Percentiles rank a stretch among this genome's conserved stretches.
phyloP scores from a whole-genome alignment of 2,329 filamentous ascomycete genomes.

The Fusarium transvaalense region DNA sequence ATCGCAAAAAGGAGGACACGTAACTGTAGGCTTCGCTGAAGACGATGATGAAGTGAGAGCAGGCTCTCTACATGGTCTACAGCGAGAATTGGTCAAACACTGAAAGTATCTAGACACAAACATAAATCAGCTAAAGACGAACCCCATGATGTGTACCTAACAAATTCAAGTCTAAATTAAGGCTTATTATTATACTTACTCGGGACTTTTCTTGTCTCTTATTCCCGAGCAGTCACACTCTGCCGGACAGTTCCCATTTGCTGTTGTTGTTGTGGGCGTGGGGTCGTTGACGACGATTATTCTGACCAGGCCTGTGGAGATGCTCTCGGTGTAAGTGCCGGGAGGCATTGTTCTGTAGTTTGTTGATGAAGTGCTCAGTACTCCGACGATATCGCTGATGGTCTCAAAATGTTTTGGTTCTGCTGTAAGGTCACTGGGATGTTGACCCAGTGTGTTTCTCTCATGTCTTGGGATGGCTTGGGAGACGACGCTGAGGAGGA shows the following conservation, averaged over 20 bases:
- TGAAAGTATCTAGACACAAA: conserved; percentile 45
- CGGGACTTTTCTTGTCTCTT: conserved; percentile 44
- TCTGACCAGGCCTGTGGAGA: conserved; percentile 26
- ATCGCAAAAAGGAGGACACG: conserved; percentile 39
- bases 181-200: conserved; percentile 31
- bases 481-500: not conserved
- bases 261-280: conserved; percentile 17
- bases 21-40: not conserved
- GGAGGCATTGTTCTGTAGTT: conserved; percentile 46
- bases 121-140: conserved; percentile 5
- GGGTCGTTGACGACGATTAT: conserved; percentile 40
- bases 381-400: not conserved
- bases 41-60: conserved; percentile 23
- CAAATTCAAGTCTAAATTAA: not conserved
- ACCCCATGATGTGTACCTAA: not conserved
- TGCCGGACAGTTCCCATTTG: conserved; percentile 21
- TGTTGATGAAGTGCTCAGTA: conserved; percentile 9
- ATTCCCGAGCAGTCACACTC: conserved; percentile 49
- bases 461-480: conserved; percentile 5
- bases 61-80: conserved; percentile 44
- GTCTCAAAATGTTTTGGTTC: not conserved
- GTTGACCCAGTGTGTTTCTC: not conserved
- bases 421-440: not conserved
- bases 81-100: conserved; percentile 46
- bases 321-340: conserved; percentile 45